These are phyloP conservation scores for Dissophora ornata DNA, from an alignment of 192 early-diverging fungal species.

Conservation along the genomic window DNA sequence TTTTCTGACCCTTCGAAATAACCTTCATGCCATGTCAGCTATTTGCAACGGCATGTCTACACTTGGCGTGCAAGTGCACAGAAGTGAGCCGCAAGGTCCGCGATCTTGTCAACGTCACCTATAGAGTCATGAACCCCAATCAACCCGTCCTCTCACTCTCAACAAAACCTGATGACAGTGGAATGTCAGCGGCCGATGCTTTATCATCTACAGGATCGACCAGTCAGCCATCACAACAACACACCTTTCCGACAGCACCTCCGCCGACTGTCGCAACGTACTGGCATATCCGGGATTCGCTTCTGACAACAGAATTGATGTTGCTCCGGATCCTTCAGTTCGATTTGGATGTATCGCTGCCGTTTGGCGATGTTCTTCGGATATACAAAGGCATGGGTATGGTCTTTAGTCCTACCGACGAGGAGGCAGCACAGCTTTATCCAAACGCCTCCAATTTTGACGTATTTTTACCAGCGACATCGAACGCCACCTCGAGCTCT, in stretches of 20 bases:
- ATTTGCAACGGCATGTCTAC: constrained; percentile 64
- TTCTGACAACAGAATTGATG: constrained; percentile 63
- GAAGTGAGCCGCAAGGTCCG: constrained; percentile 64
- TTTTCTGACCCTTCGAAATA: background rate
- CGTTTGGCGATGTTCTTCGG: constrained; percentile 62
- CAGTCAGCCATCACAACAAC: constrained; percentile 2
- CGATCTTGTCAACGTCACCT: constrained; percentile 66
- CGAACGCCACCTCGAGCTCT: background rate
- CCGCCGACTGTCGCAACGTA: constrained; percentile 54
- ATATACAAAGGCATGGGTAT: constrained; percentile 62
- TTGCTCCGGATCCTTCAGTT: constrained; percentile 61
- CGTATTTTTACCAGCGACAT: constrained; percentile 33
- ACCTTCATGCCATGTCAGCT: constrained; percentile 46
- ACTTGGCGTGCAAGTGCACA: constrained; percentile 64
- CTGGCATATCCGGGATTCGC: constrained; percentile 59
- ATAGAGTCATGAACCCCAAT: constrained; percentile 42
- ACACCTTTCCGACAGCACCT: constrained; percentile 22
- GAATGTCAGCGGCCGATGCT: constrained; percentile 3
- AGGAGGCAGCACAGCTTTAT: constrained; percentile 41
- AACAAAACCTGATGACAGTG: constrained; percentile 28
- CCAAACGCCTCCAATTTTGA: constrained; percentile 47
- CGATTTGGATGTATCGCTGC: constrained; percentile 61
- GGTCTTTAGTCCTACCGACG: constrained; percentile 51
- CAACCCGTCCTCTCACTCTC: constrained; percentile 37
- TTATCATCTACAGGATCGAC: background rate